Base-by-base conservation (phyloP, 805 yeast genomes). In the Ogataea ramenticola region DNA sequence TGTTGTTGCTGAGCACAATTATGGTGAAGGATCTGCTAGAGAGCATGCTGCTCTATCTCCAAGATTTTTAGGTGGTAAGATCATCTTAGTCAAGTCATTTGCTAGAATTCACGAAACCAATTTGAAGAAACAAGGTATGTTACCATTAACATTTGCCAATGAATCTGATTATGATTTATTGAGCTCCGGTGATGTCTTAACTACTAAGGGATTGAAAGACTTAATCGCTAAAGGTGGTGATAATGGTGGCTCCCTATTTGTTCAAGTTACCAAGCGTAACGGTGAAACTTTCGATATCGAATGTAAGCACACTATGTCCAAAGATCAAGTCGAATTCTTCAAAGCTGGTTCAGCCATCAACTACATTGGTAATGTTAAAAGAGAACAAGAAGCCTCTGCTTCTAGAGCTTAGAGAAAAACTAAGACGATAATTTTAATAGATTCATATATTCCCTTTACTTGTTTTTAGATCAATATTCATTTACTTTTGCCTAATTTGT, bases 1-100 rank as follows among this genome's bases (percentile, higher is more conserved):
- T 52, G 97, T 93, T 38, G 84, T 93, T 51, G 98, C 97, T 43
- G 99, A 93, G 65, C 96, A 93, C 63, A 91, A 91, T 68, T 93
- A 91, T 60, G 99, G 99, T 68, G 99, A 91, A 72, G 99, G 99
- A 57, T 90, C 97, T 41, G 97, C 99, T 29, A 86, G 99, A 77
- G 99, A 91, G 66, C 99, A 91, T 60, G 99, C 99, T 39, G 98
- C 98, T 15, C 73, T 93, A 53, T 87, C 93, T 30, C 99, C 98
- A 45, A 78, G 95, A 67, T 93, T 86, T 72, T 74, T 93, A 38
- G 98, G 97, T 48, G 98, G 99, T 50, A 68, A 82, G 46, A 78
- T 89, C 50, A 84, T 91, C 49, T 70, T 91, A 49, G 95, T 87
- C 55, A 91, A 90, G 67, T 90, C 97, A 10, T 91, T 91, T 69